These are phyloP conservation scores for Phytophthora crassamura DNA, from an alignment of 352 stramenopile genomes.

Conservation along the genomic window DNA sequence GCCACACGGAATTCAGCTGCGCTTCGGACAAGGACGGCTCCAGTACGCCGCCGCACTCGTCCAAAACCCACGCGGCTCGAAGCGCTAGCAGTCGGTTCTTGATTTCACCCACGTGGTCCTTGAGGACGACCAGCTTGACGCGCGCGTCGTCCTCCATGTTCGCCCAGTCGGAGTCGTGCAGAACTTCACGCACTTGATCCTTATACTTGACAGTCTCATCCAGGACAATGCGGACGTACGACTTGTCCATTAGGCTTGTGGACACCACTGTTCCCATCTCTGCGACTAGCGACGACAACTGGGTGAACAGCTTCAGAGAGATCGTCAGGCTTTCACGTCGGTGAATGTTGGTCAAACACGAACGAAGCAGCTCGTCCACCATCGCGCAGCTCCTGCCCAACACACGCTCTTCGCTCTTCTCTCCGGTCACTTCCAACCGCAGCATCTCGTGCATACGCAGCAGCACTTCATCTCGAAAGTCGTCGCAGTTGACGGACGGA, in stretches of 20 bases:
- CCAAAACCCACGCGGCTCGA: constrained; percentile 61
- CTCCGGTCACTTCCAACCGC: constrained; percentile 19
- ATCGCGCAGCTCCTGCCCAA: constrained; percentile 2
- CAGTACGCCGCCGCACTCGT: constrained; percentile 4
- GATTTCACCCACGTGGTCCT: constrained; percentile 36
- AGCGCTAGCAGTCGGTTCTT: constrained; percentile 68
- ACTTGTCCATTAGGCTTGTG: background rate
- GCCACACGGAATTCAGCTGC: constrained; percentile 55
- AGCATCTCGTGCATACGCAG: constrained; percentile 48
- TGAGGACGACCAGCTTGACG: constrained; percentile 20
- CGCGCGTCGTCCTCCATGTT: constrained; percentile 19
- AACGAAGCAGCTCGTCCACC: constrained; percentile 30
- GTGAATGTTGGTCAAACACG: constrained; percentile 39
- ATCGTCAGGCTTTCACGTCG: constrained; percentile 17
- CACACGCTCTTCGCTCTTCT: constrained; percentile 4
- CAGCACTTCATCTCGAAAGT: constrained; percentile 43
- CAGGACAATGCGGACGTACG: constrained; percentile 32
- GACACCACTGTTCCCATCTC: constrained; percentile 25
- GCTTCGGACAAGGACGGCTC: constrained; percentile 7
- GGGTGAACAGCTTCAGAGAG: constrained; percentile 49
- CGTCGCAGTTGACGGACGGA: constrained; percentile 17
- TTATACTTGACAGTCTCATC: constrained; percentile 42
- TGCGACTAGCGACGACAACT: constrained; percentile 35
- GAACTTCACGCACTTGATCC: constrained; percentile 1
- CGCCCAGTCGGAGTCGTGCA: constrained; percentile 10